Conservation (phyloP, 371 early-diverging fungal genomes). For the Globomyces sp. region DNA sequence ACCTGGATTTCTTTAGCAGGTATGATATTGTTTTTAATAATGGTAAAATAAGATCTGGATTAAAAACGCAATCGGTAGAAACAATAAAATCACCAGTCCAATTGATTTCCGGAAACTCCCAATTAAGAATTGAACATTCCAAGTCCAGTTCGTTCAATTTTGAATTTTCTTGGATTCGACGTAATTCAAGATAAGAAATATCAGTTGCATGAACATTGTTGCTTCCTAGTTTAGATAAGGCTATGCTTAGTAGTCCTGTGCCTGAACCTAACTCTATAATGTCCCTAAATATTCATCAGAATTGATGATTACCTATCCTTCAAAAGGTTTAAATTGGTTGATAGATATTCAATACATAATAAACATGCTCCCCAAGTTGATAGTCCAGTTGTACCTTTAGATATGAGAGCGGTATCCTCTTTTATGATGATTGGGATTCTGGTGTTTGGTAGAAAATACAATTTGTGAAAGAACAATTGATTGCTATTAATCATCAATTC, state of each 20-base stretch:
- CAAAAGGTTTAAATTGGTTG: background rate
- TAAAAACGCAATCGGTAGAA: background rate
- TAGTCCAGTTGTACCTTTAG: slow-evolving; percentile 3
- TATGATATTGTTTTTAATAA: background rate
- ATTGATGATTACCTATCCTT: too few species aligned
- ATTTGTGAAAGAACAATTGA: background rate
- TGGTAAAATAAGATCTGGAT: background rate
- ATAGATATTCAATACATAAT: background rate
- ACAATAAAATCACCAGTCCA: background rate
- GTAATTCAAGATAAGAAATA: background rate
- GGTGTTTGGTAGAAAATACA: background rate
- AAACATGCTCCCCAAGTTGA: background rate
- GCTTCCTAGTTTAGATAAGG: background rate
- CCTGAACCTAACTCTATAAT: background rate
- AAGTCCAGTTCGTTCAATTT: background rate
- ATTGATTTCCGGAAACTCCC: background rate
- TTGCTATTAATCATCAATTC: too few species aligned
- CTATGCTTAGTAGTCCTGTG: background rate
- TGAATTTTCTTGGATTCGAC: background rate
- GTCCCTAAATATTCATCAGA: background rate
- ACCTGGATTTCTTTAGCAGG: background rate
- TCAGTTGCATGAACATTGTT: slow-evolving; percentile 1
- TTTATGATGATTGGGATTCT: slow-evolving; percentile 2
- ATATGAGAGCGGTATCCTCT: background rate
- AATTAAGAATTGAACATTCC: background rate